Evolutionary conservation across 768 basidiomycete genomes (phyloP), one percentile per base, ranked within the genome.

Genomic region (button mushroom (Agaricus bisporus)): DNA sequence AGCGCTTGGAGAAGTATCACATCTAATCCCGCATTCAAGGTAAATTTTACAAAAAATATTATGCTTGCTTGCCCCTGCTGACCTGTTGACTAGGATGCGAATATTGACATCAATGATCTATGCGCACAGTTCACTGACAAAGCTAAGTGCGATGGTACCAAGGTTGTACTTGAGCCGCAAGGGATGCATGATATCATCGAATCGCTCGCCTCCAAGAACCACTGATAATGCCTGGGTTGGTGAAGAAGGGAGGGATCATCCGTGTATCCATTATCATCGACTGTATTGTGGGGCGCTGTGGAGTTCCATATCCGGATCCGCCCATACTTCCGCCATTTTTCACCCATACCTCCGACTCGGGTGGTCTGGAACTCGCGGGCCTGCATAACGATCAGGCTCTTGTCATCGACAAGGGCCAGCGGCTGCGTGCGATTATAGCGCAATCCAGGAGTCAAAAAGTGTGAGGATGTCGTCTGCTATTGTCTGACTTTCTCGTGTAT

Each of bases 81-180:
- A 51, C 52, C 26, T 35, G 54, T 53, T 38, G 62, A 39, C 28
- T 48, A 49, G 51, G 51, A 59, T 25, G 49, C 90, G 84, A 86
- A 88, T 61, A 73, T 81, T 37, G 91, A 92, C 61, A 82, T 92
- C 54, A 88, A 86, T 60, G 78, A 86, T 45, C 72, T 93, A 20
- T 93, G 91, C 63, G 61, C 80, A 6, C 86, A 91, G 67, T 90
- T 93, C 63, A 79, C 88, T 43, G 78, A 68, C 63, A 92, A 93
- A 71, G 91, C 91, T 44, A 77, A 81, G 42, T 93, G 91, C 62
- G 90, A 91, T 56, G 91, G 91, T 36, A 82, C 82, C 25, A 89
- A 88, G 70, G 86, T 91, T 37, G 90, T 91, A 17, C 68, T 92
- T 45, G 87, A 81, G 60, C 80, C 79, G 20, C 68, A 72, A 58